phyloP scores from a whole-genome alignment of 2,329 filamentous ascomycete species.

The Xylaria sp. region DNA sequence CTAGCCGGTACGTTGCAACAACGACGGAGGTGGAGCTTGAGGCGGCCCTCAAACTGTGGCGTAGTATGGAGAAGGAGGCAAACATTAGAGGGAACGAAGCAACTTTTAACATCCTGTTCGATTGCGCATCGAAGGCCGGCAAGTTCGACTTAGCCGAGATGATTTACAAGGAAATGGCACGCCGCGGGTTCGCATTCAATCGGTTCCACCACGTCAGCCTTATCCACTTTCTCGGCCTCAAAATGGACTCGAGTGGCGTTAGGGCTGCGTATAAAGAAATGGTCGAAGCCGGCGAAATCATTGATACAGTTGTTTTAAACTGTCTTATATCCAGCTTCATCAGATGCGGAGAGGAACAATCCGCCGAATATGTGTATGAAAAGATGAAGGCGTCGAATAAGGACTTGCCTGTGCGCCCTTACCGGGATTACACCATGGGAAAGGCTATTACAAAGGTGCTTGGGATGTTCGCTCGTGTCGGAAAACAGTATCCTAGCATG shows the following conservation, averaged over 20 bases:
- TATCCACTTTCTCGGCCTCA: conserved; percentile 83
- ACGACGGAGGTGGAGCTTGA: conserved; percentile 66
- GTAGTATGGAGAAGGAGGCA: conserved; percentile 81
- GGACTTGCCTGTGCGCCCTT: conserved; percentile 47
- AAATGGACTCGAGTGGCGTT: conserved; percentile 73
- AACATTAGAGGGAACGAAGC: conserved; percentile 70
- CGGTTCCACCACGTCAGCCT: conserved; percentile 82
- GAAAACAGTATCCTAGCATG: conserved; percentile 61
- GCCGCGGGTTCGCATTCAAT: conserved; percentile 70
- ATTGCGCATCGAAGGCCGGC: conserved; percentile 82
- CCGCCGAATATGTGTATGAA: conserved; percentile 80
- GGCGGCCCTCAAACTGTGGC: conserved; percentile 79
- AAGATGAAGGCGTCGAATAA: conserved; percentile 75
- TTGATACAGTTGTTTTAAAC: conserved; percentile 87
- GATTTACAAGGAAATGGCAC: conserved; percentile 80
- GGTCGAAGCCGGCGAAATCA: conserved; percentile 82
- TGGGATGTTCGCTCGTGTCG: conserved; percentile 62
- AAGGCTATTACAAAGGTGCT: conserved; percentile 60
- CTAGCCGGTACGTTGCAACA: conserved; percentile 70
- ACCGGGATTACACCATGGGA: conserved; percentile 52
- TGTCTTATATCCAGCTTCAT: conserved; percentile 82
- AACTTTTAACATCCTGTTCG: conserved; percentile 94
- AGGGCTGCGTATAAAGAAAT: conserved; percentile 80
- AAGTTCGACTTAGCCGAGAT: conserved; percentile 85
- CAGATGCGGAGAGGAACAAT: conserved; percentile 73